Percentiles rank a stretch among this genome's conserved stretches.
phyloP scores from a whole-genome alignment of 2,329 filamentous ascomycete species.

The Byssoonygena ceratinophila region DNA sequence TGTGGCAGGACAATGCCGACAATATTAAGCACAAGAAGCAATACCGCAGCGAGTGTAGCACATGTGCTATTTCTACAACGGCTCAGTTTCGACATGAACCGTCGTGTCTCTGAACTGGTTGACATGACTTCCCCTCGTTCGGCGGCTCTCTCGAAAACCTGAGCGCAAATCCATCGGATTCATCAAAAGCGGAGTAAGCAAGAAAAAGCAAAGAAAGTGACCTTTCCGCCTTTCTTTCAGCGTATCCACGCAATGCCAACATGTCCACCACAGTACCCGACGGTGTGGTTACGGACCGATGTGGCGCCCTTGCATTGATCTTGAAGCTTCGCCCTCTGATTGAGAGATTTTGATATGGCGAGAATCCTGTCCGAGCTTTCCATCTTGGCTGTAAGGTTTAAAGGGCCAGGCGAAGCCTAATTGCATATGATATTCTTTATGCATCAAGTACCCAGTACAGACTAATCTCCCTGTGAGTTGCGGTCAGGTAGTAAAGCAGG shows the following conservation, averaged over 20 bases:
- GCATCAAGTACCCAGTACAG: slow-evolving; percentile 14
- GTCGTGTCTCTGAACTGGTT: not conserved
- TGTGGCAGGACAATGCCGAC: not conserved
- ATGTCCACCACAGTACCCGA: slow-evolving; percentile 9
- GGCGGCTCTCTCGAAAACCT: not conserved
- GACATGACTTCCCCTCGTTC: not conserved
- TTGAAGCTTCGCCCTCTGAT: slow-evolving; percentile 13
- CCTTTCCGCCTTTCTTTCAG: not conserved
- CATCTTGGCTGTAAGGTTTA: slow-evolving; percentile 13
- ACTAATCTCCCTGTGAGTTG: slow-evolving; percentile 11
- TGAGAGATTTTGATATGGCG: slow-evolving; percentile 10
- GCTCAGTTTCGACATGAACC: not conserved
- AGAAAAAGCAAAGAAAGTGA: slow-evolving; percentile 7
- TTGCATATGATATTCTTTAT: slow-evolving; percentile 13
- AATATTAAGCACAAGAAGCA: not conserved
- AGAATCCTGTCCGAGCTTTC: slow-evolving; percentile 14
- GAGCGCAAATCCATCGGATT: not conserved
- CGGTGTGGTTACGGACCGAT: slow-evolving; percentile 14
- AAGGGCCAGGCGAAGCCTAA: slow-evolving; percentile 9
- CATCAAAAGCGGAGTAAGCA: not conserved
- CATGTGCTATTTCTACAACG: slow-evolving; percentile 8
- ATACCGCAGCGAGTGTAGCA: slow-evolving; percentile 12
- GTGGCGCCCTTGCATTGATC: slow-evolving; percentile 12
- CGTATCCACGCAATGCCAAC: slow-evolving; percentile 1
- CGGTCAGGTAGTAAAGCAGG: slow-evolving; percentile 7